Evolutionary conservation across 768 basidiomycete genomes (phyloP), one percentile per base, ranked within the genome.

Genomic region (Galerina sulciceps): DNA sequence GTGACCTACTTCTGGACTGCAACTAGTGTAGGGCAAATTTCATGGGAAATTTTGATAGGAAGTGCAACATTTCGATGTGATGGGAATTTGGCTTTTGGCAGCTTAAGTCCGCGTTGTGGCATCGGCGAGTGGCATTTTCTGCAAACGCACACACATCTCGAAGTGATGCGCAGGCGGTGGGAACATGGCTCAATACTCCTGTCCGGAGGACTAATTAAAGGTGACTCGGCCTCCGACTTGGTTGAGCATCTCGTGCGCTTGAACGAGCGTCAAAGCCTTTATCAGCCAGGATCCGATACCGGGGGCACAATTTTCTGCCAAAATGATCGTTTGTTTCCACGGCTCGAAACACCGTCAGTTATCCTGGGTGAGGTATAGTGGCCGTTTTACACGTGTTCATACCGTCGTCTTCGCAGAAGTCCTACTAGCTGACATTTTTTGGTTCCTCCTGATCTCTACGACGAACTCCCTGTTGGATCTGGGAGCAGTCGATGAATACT

Each of bases 361-460:
- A 51, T 36, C 18, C 10, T 31, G 43, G 15, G 49, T 23, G 42
- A 58, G 50, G 15, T 38, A 34, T 51, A 37, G 41, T 36, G 40
- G 31, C 34, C 44, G 49, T 41, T 23, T 46, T 52, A 58, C 57
- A 58, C 57, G 57, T 57, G 54, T 49, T 35, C 41, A 36, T 48
- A 15, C 38, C 42, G 17, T 45, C 34, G 38, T 23, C 23, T 50
- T 43, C 26, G 26, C 26, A 31, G 26, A 31, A 31, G 26, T 31
- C 8, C 26, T 5, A 31, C 5, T 31, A 31, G 26, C 26, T 8
- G 4, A 4, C 26, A 31, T 31, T 31, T 31, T 31, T 31, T 31
- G 8, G 26, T 31, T 31, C 26, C 26, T 31, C 26, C 4, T 31
- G 26, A 31, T 8, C 26, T 31, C 5, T 31, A 31, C 26, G 26